Base-by-base conservation (phyloP, 2,329 filamentous ascomycete species). In the Colletotrichum musicola region DNA sequence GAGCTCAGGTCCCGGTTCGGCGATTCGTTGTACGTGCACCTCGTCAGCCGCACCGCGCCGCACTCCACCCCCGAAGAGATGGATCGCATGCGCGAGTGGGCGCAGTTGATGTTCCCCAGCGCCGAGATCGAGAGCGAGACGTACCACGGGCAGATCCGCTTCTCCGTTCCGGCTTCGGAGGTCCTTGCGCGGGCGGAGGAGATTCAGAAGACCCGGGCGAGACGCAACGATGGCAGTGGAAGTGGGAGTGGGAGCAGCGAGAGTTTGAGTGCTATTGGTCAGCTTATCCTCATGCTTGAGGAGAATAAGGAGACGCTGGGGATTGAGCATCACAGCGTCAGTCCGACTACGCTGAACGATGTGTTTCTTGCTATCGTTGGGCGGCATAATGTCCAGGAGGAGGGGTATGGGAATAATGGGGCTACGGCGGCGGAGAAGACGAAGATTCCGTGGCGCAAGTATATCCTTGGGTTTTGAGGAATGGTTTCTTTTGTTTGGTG, bases 301-400 rank as follows among this genome's bases (percentile, higher is more conserved):
- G 87, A 89, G 72, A 85, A 90, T 70, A 93, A 91, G 74, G 81
- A 89, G 14, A 79, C 80, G 4, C 78, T 97, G 25, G 92, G 92
- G 0, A 86, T 97, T 56, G 91, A 93, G 77, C 93, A 97, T 78
- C 97, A 95, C 79, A 94, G 92, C 55, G 93, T 97, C 72, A 92
- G 89, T 67, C 93, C 93, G 20, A 95, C 94, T n/a, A 97, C 93
- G 16, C 81, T 98, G 44, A 95, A 98, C 76, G 93, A 97, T 79
- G 94, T 98, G 0, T 98, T 98, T 79, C 80, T 98, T 77, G 87
- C 87, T 22, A 96, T 98, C 76, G 94, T 97, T 0, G 90, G 91
- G 1, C 88, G 90, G 77, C 92, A 97, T 77, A 89, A 94, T 77
- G 88, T 95, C 6, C 84, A 90, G 72, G 93, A 97, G 77, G 94